Evolutionary conservation across 1,284 basidiomycete species (phyloP), one percentile per base, ranked within the genome.

Genomic region (Irpex rosettiformis): DNA sequence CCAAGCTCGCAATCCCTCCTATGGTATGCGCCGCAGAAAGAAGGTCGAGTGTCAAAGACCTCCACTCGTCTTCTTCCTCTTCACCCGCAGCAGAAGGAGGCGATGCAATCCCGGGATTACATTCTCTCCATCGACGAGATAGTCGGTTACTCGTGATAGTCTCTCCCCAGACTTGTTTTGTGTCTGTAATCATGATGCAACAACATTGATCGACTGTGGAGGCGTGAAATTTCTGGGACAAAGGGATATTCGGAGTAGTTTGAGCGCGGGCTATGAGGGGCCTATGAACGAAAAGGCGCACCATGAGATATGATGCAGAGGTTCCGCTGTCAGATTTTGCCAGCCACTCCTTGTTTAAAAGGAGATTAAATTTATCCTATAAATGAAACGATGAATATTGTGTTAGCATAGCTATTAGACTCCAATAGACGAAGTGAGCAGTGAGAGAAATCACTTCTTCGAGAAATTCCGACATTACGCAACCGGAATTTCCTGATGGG

Each of bases 121-220:
- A 82, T 54, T 74, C 69, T 43, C 82, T 78, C 88, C 89, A 91
- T 55, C 89, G 78, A 57, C 86, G 81, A 22, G 84, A 79, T 58
- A 91, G 72, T 58, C 83, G 80, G 47, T 82, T 82, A 64, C 78
- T 78, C 30, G 78, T 78, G 37, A 91, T 68, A 0, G 80, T 88
- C 84, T 91, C 89, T n/a, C 76, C 77, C 88, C 88, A 91, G 8
- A 86, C 84, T 37, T 73, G 77, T 68, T 82, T 88, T 4, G 87
- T 91, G 70, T 91, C 89, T 16, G 89, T 89, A 56, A 90, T 69
- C 63, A 91, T 67, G 53, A 90, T 67, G 61, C 75, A 79, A 65
- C 86, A 88, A 13, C 77, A 76, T 52, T 79, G 70, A 64, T 88
- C 82, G 24, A 76, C 75, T 5, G 75, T 70, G 5, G 82, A 84